phyloP scores from a whole-genome alignment of 169 alveolate genomes.

The Neospora caninum region DNA sequence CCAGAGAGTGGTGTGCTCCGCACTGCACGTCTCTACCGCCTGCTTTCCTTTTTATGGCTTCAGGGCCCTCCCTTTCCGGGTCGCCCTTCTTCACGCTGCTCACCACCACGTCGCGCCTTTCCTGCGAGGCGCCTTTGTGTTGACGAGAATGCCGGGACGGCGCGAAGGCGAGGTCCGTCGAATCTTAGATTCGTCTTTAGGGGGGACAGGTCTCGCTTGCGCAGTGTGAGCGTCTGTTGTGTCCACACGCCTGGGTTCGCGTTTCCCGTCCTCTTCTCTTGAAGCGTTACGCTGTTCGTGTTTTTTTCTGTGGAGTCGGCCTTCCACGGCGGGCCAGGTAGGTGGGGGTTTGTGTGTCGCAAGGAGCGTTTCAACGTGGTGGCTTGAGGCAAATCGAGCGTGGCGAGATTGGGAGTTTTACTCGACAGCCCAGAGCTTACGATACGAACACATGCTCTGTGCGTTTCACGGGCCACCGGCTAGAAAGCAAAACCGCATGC shows the following conservation, averaged over 20 bases:
- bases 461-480: no score
- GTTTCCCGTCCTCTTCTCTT: neutral
- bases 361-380: no score
- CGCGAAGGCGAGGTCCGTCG: slow-evolving; percentile 13
- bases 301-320: neutral
- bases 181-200: neutral
- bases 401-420: no score
- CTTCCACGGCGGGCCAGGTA: no score
- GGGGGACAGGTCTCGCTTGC: no score
- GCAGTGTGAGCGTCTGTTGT: no score
- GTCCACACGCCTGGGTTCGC: no score
- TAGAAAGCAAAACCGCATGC: no score
- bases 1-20: neutral
- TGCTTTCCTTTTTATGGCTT: neutral
- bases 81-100: slow-evolving; percentile 8
- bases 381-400: no score
- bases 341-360: no score
- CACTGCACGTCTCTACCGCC: neutral
- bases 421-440: no score
- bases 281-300: neutral
- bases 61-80: neutral
- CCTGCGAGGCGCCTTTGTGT: slow-evolving; percentile 1
- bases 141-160: slow-evolving; percentile 32
- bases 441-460: no score
- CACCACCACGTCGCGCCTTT: slow-evolving; percentile 10